These are phyloP conservation scores for Fusarium floridanum DNA, from an alignment of 2,329 filamentous ascomycete genomes.

Conservation along the genomic window DNA sequence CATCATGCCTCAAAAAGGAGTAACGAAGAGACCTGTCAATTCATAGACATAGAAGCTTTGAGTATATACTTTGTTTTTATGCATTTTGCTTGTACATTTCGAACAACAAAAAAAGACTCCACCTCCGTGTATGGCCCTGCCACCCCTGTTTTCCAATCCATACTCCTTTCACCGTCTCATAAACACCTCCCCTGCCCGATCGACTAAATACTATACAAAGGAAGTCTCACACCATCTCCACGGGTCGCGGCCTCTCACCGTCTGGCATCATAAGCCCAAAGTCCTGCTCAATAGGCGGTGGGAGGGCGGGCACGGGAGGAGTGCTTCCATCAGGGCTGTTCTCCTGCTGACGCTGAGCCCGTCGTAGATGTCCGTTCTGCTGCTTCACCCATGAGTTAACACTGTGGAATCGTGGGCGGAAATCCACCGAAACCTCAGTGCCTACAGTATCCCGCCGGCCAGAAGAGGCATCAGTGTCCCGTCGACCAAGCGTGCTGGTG, in stretches of 20 bases:
- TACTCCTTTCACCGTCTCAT: constrained; percentile 26
- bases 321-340: constrained; percentile 43
- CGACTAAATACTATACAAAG: background rate
- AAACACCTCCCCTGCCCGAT: background rate
- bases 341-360: constrained; percentile 56
- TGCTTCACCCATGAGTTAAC: constrained; percentile 75
- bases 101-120: background rate
- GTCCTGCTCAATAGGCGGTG: constrained; percentile 60
- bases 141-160: constrained; percentile 13
- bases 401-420: constrained; percentile 67
- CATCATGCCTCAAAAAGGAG: background rate
- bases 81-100: constrained; percentile 4
- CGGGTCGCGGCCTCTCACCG: constrained; percentile 59
- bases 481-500: constrained; percentile 18
- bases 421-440: constrained; percentile 66
- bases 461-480: constrained; percentile 21
- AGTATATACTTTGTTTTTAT: constrained; percentile 32
- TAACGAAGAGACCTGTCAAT: constrained; percentile 15
- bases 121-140: constrained; percentile 13
- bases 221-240: constrained; percentile 47
- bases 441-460: constrained; percentile 52
- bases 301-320: constrained; percentile 56
- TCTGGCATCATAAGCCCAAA: constrained; percentile 66
- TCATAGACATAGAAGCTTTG: constrained; percentile 38
- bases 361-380: constrained; percentile 67